These are phyloP conservation scores for Colletotrichum higginsianum DNA, from an alignment of 2,329 filamentous ascomycete species.

Conservation along the genomic window DNA sequence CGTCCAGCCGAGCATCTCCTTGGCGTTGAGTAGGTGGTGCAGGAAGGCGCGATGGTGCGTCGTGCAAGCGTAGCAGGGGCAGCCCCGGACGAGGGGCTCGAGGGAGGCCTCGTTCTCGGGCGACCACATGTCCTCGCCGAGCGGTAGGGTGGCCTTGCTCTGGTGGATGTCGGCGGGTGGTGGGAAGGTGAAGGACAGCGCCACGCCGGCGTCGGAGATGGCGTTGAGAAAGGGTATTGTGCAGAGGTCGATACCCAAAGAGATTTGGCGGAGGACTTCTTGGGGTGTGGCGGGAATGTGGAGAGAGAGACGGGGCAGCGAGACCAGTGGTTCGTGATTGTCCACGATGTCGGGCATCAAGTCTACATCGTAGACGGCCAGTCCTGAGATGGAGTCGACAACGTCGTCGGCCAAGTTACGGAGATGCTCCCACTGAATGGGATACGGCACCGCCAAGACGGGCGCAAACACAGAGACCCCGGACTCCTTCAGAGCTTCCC, in stretches of 20 bases:
- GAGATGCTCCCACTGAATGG: constrained; percentile 86
- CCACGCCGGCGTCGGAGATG: constrained; percentile 87
- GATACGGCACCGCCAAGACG: constrained; percentile 81
- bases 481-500: constrained; percentile 48
- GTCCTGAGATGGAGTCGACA: constrained; percentile 69
- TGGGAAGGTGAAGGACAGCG: constrained; percentile 84
- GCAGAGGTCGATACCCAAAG: constrained; percentile 84
- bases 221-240: constrained; percentile 81
- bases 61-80: constrained; percentile 86
- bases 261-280: constrained; percentile 81
- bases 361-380: constrained; percentile 84
- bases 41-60: constrained; percentile 90
- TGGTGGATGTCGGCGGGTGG: constrained; percentile 43
- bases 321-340: constrained; percentile 65
- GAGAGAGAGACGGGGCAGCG: constrained; percentile 82
- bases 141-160: constrained; percentile 54
- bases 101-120: constrained; percentile 73
- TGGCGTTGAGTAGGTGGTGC: constrained; percentile 88
- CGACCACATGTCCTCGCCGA: constrained; percentile 87
- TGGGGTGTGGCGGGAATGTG: constrained; percentile 80
- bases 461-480: constrained; percentile 71
- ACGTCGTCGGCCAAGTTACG: constrained; percentile 78
- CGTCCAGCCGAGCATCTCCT: constrained; percentile 97
- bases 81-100: constrained; percentile 73
- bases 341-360: constrained; percentile 77